Evolutionary conservation across 139 green algal species (phyloP), one percentile per base, ranked within the genome.

Genomic region (Tetradesmus lagerheimii): DNA sequence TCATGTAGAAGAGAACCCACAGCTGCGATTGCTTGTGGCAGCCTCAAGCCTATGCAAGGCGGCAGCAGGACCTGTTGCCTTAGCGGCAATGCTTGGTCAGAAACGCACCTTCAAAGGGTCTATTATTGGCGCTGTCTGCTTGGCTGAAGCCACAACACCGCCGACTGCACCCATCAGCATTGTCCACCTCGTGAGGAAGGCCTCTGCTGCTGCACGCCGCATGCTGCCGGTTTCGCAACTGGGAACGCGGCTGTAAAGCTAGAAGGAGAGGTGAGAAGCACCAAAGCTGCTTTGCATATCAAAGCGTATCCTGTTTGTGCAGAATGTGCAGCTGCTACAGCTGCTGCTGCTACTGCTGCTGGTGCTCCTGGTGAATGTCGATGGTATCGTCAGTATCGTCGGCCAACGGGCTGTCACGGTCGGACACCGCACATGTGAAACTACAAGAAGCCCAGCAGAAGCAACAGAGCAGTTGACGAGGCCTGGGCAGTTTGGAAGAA

Each of bases 141-240:
- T 71, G 1, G 45, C 80, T 47, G 45, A 57, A 25, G 50, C 18
- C 50, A 87, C 25, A 2, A 41, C 50, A 29, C 81, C 50, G 27
- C 47, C 74, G 5, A 87, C 50, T 15, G 81, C 81, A 47, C 78
- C 81, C 15, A 62, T 62, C 1, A 87, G n/a, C 81, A 87, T 87
- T 23, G n/a, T 20, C 57, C 57, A 71, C 23, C 57, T n/a, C 4
- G 57, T 71, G 23, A 71, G 57, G 23, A 71, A 71, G 5, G 57
- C 57, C 23, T 71, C 57, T 71, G 57, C 57, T 71, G 57, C 23
- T 8, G 57, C 57, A 31, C 57, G 57, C 23, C 57, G 57, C 57
- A 71, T 71, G 57, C 23, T 71, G 20, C 57, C 8, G 47, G 12
- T 20, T 62, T 62, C 1, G 47, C 47, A 18, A 20, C 12, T 23